Evolutionary conservation across 441 rosid species (phyloP), one percentile per base, ranked within the genome.

Genomic region (Adansonia madagascariensis): DNA sequence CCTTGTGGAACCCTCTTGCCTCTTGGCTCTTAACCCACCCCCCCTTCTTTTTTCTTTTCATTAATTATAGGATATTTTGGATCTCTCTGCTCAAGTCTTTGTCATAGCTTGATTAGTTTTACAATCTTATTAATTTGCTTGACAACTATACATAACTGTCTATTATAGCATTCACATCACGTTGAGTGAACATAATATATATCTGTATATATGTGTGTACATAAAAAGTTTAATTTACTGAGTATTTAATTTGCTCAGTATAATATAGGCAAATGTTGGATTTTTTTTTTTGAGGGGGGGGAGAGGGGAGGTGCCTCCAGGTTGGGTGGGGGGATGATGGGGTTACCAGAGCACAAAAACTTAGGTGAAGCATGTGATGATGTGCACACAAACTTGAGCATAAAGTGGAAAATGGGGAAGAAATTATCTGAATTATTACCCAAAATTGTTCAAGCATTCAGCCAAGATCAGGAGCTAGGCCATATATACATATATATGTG

Each of bases 1-100:
- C 74, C 75, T 74, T 80, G 86, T 35, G 82, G 91, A 87, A 80
- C 86, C 87, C 85, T 80, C 17, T 20, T 66, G 14, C 5, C 72
- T 20, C 55, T 41, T n/a, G 86, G 73, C 86, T 86, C 82, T 27
- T 27, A 27, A 75, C 81, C 74, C 35, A 1, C 10, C 73, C 76
- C 35, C 5, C 31, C 24, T 3, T 4, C 61, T 70, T 68, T 71
- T 65, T 77, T 3, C 31, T 63, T 56, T 76, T 43, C 35, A 27
- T 27, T 71, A 55, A 75, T 57, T 79, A 44, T 78, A 67, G 80
- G 68, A 79, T 47, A 11, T 78, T 77, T 80, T 75, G 39, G 77
- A 53, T 82, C 17, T 70, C 62, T 71, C 46, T 39, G 47, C n/a
- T 11, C 50, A 14, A 53, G 14, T 46, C 27, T 67, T 67, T 39